Evolutionary conservation across 805 yeast genomes (phyloP), one percentile per base, ranked within the genome.

Genomic region (Yarrowia keelungensis): DNA sequence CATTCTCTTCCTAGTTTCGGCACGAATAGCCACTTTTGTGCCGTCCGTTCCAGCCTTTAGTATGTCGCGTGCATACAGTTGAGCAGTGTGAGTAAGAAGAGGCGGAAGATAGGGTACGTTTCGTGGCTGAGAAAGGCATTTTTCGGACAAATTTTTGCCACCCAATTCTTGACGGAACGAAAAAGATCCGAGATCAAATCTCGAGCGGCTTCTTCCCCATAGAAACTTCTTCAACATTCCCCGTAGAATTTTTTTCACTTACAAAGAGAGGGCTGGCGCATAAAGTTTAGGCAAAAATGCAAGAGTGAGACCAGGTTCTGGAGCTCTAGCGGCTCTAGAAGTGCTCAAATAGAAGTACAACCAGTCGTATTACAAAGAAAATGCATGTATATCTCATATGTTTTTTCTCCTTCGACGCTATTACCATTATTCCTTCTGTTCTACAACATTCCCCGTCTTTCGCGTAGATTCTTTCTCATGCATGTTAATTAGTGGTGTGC

Each of bases 251-350:
- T 47, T 19, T 46, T 19, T 14, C 32, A 10, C 12, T 9, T 5
- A 47, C 51, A 47, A 47, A 26, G 35, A 47, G 36, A 22, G 16
- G 36, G 51, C 51, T 47, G 51, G 51, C 36, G 51, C 36, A 26
- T 47, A 47, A 47, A 8, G 51, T 47, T 47, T 8, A 14, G 26
- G 8, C 35, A 12, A 26, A 14, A 47, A 7, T 26, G 15, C 5
- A 14, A 14, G n/a, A 8, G 36, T 22, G n/a, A 26, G 26, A 14
- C 15, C 22, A 16, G 7, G 32, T 26, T 26, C 7, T 26, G 32
- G 32, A 5, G 32, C 32, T 26, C 4, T 26, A 26, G 32, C 32
- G 32, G 32, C 7, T 26, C 32, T 26, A 26, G 32, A 26, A 26
- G 32, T 26, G 32, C 32, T 26, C 7, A 5, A 26, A 26, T 3